Base-by-base conservation (phyloP, 78 protist species). In the Monosiga brevicollis region DNA sequence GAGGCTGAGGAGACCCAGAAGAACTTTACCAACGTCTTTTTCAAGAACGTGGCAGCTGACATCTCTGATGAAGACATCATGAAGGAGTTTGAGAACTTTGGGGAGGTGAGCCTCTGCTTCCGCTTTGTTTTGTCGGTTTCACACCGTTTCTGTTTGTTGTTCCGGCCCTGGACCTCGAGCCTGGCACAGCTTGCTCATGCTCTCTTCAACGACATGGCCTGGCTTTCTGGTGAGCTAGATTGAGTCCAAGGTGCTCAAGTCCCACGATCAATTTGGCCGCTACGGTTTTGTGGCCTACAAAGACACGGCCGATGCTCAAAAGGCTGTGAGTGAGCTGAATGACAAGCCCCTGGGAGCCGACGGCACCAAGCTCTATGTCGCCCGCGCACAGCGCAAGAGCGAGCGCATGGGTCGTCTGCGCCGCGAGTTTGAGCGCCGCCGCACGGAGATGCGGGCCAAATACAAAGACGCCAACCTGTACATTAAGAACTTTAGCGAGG, bases 201-300 rank as follows among this genome's bases (percentile, higher is more conserved):
- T n/a, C n/a, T n/a, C n/a, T n/a, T n/a, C n/a, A n/a, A n/a, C n/a
- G n/a, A n/a, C n/a, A n/a, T n/a, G n/a, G n/a, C n/a, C n/a, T n/a
- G n/a, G n/a, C n/a, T n/a, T n/a, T n/a, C n/a, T n/a, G n/a, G n/a
- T n/a, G n/a, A n/a, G n/a, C n/a, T n/a, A n/a, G n/a, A n/a, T n/a
- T n/a, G n/a, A n/a, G 32, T 91, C 96, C 73, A 95, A 95, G 86
- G 91, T 95, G 3, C 97, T 97, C 74, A 80, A 90, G 74, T 62
- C 74, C 72, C 94, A 98, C 25, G 94, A 92, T 70, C 91, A 93
- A 54, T 95, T 98, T 23, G 90, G 96, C n/a, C 96, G 96, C 42
- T 96, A 97, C 82, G 97, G 97, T 35, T 97, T 96, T 90, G 97
- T 97, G 81, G 97, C 96, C 97, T 97, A 93, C 83, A 91, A 89